Conservation (phyloP, 2,329 filamentous ascomycete species). For the Lithohypha guttulata region DNA sequence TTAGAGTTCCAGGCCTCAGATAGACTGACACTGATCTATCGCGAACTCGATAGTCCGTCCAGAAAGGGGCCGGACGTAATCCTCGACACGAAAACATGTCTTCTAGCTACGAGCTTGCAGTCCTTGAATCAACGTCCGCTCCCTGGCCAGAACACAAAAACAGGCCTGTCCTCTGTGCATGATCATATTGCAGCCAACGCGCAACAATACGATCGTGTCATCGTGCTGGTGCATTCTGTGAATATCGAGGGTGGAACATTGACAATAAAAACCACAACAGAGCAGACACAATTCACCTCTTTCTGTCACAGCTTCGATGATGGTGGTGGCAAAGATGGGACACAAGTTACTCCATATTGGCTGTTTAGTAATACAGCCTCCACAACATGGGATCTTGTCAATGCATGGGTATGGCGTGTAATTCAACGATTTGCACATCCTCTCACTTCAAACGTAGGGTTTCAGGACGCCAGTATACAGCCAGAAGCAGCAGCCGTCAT, state of each 20-base stretch:
- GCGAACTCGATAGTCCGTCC: constrained; percentile 14
- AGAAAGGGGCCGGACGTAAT: constrained; percentile 56
- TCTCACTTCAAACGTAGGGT: constrained; percentile 7
- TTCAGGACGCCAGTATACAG: neutral
- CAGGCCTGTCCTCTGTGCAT: constrained; percentile 37
- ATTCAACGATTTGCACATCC: constrained; percentile 29
- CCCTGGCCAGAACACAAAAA: constrained; percentile 44
- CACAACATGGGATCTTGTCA: constrained; percentile 3
- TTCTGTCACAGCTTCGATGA: neutral
- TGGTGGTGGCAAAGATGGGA: neutral
- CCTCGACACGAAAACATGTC: constrained; percentile 55
- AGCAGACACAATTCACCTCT: neutral
- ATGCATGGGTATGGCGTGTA: constrained; percentile 29
- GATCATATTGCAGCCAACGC: constrained; percentile 45
- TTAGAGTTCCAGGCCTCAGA: constrained; percentile 11
- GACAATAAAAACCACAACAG: neutral
- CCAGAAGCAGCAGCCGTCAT: constrained; percentile 29
- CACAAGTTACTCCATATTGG: constrained; percentile 13
- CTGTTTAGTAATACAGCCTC: neutral
- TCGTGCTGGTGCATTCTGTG: constrained; percentile 34
- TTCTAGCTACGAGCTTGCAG: constrained; percentile 61
- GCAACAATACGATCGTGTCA: constrained; percentile 53
- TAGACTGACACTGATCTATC: constrained; percentile 20
- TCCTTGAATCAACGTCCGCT: constrained; percentile 61
- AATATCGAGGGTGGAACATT: neutral